Percentiles rank a stretch among this genome's conserved stretches.
Conservation (phyloP, 495 filamentous ascomycete species). For the Xylaria curta region DNA sequence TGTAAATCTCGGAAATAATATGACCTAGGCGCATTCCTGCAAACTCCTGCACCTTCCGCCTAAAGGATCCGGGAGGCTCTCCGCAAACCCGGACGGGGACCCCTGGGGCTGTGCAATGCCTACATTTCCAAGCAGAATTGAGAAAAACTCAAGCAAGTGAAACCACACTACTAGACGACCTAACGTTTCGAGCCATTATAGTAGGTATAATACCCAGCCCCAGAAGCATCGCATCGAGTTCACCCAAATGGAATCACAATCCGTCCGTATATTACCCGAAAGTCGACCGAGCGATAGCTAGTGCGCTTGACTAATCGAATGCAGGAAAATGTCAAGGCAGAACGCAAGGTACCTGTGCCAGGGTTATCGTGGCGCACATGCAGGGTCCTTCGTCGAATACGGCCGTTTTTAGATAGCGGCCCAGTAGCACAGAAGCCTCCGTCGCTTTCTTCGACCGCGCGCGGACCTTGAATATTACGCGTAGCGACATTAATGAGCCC, state of each 20-base stretch:
- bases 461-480: background rate
- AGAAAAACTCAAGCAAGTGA: background rate
- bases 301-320: slow-evolving; percentile 2
- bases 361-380: background rate
- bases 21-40: slow-evolving; percentile 13
- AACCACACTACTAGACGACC: background rate
- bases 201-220: background rate
- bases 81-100: slow-evolving; percentile 10
- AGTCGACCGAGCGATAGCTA: background rate
- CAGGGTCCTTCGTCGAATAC: slow-evolving; percentile 6
- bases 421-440: background rate
- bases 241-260: background rate
- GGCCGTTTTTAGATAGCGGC: background rate
- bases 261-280: slow-evolving; percentile 11
- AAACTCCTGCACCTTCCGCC: slow-evolving; percentile 13
- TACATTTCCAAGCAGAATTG: background rate
- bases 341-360: background rate
- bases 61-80: background rate
- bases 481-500: background rate
- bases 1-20: slow-evolving; percentile 14
- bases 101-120: slow-evolving; percentile 13
- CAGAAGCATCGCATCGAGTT: background rate
- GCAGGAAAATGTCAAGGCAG: background rate
- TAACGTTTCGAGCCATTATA: background rate
- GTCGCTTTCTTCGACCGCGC: background rate